These are phyloP conservation scores for Funneliformis mosseae DNA, from an alignment of 192 early-diverging fungal genomes.

Conservation along the genomic window DNA sequence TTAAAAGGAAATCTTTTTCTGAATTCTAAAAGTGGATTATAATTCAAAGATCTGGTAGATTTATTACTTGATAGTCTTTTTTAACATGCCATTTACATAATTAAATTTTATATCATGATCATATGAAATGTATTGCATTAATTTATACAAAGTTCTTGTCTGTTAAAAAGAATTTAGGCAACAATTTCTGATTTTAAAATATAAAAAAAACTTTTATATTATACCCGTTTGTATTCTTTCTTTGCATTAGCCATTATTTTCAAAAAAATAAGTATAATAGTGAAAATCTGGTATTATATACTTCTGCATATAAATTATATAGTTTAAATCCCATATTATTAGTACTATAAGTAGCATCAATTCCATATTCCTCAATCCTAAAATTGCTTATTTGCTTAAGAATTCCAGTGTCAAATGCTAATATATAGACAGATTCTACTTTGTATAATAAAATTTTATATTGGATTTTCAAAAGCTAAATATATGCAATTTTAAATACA, in stretches of 20 bases:
- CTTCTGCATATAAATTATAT: not conserved
- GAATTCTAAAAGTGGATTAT: slow-evolving; percentile 13
- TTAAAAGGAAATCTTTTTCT: slow-evolving; percentile 6
- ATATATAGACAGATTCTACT: not conserved
- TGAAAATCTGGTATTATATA: not conserved
- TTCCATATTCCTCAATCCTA: not conserved
- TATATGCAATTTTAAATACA: slow-evolving; percentile 6
- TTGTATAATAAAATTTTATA: not conserved
- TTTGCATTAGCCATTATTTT: not conserved
- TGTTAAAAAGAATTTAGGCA: slow-evolving; percentile 11
- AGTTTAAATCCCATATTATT: not conserved
- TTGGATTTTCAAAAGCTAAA: too few species aligned
- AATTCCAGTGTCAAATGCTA: not conserved
- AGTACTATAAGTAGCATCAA: not conserved
- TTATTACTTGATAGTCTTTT: slow-evolving; percentile 18
- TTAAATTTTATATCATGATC: not conserved
- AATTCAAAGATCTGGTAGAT: not conserved
- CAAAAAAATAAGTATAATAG: not conserved
- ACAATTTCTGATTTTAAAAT: not conserved
- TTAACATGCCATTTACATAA: slow-evolving; percentile 13
- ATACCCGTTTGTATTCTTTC: not conserved
- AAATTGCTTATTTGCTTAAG: not conserved
- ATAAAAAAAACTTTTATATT: not conserved
- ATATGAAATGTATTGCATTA: slow-evolving; percentile 2
- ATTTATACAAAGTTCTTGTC: slow-evolving; percentile 15